Evolutionary conservation across 495 filamentous ascomycete species (phyloP), one percentile per base, ranked within the genome.

Genomic region (Niebla homalea): DNA sequence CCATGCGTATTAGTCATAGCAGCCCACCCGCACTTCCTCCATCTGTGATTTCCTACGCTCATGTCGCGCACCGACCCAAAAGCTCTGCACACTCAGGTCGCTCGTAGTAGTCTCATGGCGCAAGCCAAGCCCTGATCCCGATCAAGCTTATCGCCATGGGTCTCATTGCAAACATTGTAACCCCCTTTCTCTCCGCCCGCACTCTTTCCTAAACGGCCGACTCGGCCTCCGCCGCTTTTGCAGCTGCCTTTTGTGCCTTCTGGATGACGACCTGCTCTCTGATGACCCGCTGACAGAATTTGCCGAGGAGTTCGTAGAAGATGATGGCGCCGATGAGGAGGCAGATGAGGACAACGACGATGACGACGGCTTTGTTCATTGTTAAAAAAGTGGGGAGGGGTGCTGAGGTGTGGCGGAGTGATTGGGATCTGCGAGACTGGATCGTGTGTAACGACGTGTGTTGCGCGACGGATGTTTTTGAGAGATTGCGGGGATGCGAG

Each of bases 321-420:
- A 36, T 36, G 45, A 48, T 26, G 26, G 26, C 45, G n/a, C 22
- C 45, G 43, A 29, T 5, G 48, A 57, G 20, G 39, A 46, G 36
- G 18, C 16, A 20, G 43, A 41, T 2, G 32, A 39, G 16, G 16
- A 50, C 19, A 22, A 59, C 11, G 50, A 5, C 40, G 48, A 39
- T 12, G 25, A 21, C 47, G 41, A 20, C 29, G 8, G 21, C 39
- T 21, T 19, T 20, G 11, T 35, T 43, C 22, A 21, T 54, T 12
- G 55, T 66, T 7, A 26, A 46, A 59, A 58, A 51, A 19, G 25
- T 38, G 29, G 19, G 11, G 15, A 18, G 42, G 38, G 15, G 18
- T 20, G 43, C 25, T 47, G 42, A 39, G 18, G 42, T 14, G 22
- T 20, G 19, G 32, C 15, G 47, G 29, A 16, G 5, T 36, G 38